Base-by-base conservation (phyloP, 192 early-diverging fungal species). In the Backusella macrospora region DNA sequence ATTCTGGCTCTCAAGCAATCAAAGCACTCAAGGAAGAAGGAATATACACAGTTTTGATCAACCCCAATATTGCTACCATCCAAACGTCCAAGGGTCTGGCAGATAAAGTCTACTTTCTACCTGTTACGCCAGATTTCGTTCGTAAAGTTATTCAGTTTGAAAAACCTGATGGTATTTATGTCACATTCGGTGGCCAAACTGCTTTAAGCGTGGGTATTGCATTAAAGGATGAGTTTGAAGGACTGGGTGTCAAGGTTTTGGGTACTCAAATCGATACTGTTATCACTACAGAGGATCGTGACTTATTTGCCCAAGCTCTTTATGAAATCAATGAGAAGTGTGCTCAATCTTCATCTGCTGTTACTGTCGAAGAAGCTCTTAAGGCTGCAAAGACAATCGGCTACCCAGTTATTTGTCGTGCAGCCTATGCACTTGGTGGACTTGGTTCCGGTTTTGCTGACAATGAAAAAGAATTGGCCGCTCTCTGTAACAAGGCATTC, bases 1-100 rank as follows among this genome's bases (percentile, higher is more conserved):
- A 99, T 85, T 99, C 97, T 78, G 96, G 96, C 46, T 94, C 93
- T 40, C 92, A 90, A 84, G 96, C 96, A 6, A 99, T 99, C 88
- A 99, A 99, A 85, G 98, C 98, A 34, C 86, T 99, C 69, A 97
- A 96, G 84, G 96, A 98, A 80, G 96, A 97, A 78, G 93, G 92
- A 18, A 94, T 99, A 72, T 95, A 96, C 81, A 99, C 98, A n/a
- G 86, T 99, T 67, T 82, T 99, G 48, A 97, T 99, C 82, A 99
- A 99, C 76, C 96, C 98, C 67, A 99, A 99, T 88, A 99, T 99
- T 82, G 97, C 97, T 21, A 99, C 98, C 26, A 98, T 99, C 81
- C 98, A 99, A 89, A 99, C 98, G 8, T 96, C 95, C 8, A 91
- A 96, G 83, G 96, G 94, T 40, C 88, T 99, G 13, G 98, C 98